These are phyloP conservation scores for Chrysanthemum seticuspe DNA, from an alignment of 129 eudicot genomes.

Conservation along the genomic window DNA sequence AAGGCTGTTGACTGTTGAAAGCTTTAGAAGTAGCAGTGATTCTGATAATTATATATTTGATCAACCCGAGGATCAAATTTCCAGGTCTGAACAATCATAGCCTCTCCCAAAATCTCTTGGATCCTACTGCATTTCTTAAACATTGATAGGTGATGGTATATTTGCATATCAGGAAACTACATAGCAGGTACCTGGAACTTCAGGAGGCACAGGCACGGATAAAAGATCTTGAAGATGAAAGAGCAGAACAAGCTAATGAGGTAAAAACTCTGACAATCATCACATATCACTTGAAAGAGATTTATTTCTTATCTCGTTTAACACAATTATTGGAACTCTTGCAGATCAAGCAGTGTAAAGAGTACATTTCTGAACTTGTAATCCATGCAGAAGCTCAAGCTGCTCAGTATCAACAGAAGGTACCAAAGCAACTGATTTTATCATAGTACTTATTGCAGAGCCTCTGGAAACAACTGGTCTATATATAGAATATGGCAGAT, in stretches of 20 bases:
- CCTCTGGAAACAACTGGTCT: no score
- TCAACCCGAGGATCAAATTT: constrained; percentile 44
- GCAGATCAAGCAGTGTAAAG: constrained; percentile 65
- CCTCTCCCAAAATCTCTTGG: constrained; percentile 15
- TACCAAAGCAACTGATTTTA: constrained; percentile 22
- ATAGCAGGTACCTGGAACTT: constrained; percentile 50
- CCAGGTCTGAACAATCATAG: constrained; percentile 45
- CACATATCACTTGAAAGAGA: not conserved
- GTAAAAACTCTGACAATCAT: constrained; percentile 25
- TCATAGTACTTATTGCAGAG: no score
- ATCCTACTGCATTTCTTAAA: not conserved
- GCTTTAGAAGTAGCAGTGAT: constrained; percentile 45
- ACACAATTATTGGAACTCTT: constrained; percentile 14
- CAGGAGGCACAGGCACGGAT: constrained; percentile 46
- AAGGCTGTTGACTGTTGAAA: constrained; percentile 60
- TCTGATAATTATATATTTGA: constrained; percentile 28
- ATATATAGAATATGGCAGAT: no score
- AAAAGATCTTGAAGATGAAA: constrained; percentile 66
- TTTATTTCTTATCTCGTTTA: constrained; percentile 4
- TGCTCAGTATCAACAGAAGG: constrained; percentile 82
- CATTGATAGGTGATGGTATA: constrained; percentile 9
- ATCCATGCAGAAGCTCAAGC: constrained; percentile 91
- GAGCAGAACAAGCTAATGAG: constrained; percentile 57
- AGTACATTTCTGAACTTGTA: constrained; percentile 71
- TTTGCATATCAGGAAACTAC: constrained; percentile 40